Evolutionary conservation across 805 yeast species (phyloP).

Genomic region (Suhomyces pyralidae): DNA sequence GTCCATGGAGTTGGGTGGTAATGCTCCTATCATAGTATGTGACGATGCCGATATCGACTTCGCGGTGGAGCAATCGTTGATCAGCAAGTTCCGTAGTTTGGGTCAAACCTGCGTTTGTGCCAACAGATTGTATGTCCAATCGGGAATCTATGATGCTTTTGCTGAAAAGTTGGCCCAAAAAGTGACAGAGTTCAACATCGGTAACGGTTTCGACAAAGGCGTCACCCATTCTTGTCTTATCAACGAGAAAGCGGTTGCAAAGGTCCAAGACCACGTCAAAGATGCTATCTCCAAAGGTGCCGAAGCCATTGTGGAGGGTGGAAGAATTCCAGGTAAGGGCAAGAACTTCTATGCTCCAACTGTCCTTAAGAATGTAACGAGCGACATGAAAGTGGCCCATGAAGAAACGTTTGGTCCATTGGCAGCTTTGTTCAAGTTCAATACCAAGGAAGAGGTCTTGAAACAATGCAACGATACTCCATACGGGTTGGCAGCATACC

Average conservation of each 20-base stretch:
- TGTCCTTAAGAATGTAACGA: constrained; percentile 50
- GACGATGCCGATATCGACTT: constrained; percentile 56
- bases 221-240: constrained; percentile 59
- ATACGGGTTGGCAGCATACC: constrained; percentile 59
- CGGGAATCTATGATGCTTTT: constrained; percentile 48
- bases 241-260: constrained; percentile 47
- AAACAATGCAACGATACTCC: constrained; percentile 51
- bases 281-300: constrained; percentile 60
- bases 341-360: constrained; percentile 54
- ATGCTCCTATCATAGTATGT: constrained; percentile 62
- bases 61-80: constrained; percentile 52
- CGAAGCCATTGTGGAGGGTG: constrained; percentile 48
- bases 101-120: constrained; percentile 71
- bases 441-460: constrained; percentile 52
- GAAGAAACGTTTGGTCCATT: constrained; percentile 70
- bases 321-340: constrained; percentile 48
- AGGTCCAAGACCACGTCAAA: constrained; percentile 51
- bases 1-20: constrained; percentile 65
- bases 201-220: constrained; percentile 51
- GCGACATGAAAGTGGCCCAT: constrained; percentile 45
- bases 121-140: constrained; percentile 56
- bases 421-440: constrained; percentile 55
- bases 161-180: constrained; percentile 39
- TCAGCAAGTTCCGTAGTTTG: constrained; percentile 56
- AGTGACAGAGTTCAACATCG: constrained; percentile 49